Base-by-base conservation (phyloP, 1,139 yeast genomes). In the Blastobotrys arbuscula region DNA sequence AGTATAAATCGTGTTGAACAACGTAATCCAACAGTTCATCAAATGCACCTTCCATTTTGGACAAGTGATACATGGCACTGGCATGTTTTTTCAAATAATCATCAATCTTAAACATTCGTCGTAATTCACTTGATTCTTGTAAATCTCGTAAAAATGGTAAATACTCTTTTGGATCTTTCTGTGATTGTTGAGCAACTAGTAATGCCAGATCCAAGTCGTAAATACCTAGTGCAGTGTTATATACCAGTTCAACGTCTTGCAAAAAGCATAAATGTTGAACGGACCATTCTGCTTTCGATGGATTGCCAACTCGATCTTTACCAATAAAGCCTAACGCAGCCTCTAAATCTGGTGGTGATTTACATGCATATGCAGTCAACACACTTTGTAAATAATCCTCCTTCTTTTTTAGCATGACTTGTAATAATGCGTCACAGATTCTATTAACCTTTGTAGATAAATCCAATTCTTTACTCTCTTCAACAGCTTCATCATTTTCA, bases 81-180 rank as follows among this genome's bases (percentile, higher is more conserved):
- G 74, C 76, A 62, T 76, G 73, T 39, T 81, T 77, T 59, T 82
- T 80, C 65, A 94, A 75, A 61, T 82, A 75, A 47, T 87, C 84
- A 63, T 94, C 98, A 57, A 94, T 85, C 61, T 81, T 69, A 61
- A 87, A 90, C 61, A 78, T 76, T 58, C 82, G 79, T 51, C 96
- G 78, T 45, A 80, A 67, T 18, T 79, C 81, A 0, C 77, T 72
- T 64, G 84, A 85, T 34, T 78, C 77, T 57, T 87, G 85, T 50
- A 94, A 72, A 48, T 80, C 77, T 61, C 89, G 96, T 57, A 94
- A 73, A 66, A 92, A 94, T 46, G 98, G 97, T 48, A 94, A 70
- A 61, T 92, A 94, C 65, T 94, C 99, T 62, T 90, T 88, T 24
- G 99, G 99, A 69, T 94, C 99, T 75, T 84, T 89, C 66, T 92